Evolutionary conservation across 164 flowering plant species (phyloP), one percentile per base, ranked within the genome.

Genomic region (Dillenia turbinata): DNA sequence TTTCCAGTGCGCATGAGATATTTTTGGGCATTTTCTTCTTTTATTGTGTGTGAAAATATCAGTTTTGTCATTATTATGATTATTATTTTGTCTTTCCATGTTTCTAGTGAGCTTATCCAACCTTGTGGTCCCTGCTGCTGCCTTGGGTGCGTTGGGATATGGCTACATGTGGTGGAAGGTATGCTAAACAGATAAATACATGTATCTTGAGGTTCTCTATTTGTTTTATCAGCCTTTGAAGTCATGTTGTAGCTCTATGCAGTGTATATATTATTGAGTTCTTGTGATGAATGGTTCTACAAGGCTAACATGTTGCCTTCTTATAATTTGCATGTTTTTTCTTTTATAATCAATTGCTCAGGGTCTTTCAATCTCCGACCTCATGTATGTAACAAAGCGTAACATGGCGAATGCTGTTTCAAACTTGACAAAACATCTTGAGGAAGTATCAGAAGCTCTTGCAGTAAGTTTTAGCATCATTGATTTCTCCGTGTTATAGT

Each of bases 141-240:
- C 87, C 50, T 47, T 89, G 60, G 96, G 98, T 22, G 85, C 85
- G 43, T 46, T 89, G 69, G 92, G 96, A 54, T 93, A 90, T 80
- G 97, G 92, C 53, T 93, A 93, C 75, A 93, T 93, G 98, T 87
- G 97, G 98, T 90, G 92, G 97, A 93, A 90, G 92, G 98, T 93
- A 78, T 47, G 44, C 26, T 12, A 24, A 26, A 47, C 47, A 14
- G 0, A 10, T 55, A 43, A 48, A 33, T 10, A 44, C 17, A 48
- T 65, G 22, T 61, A 3, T 65, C 55, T 26, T 46, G 17, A 26
- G 48, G 19, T 52, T 59, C 50, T 52, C 10, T 40, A 6, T 49
- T n/a, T 59, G 40, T 7, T 44, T 6, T 47, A n/a, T 51, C 14
- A 24, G 10, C 24, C 13, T 1, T 15, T 12, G 1, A 45, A 63